Evolutionary conservation across 805 yeast species (phyloP).

Genomic region (Pichia exigua): DNA sequence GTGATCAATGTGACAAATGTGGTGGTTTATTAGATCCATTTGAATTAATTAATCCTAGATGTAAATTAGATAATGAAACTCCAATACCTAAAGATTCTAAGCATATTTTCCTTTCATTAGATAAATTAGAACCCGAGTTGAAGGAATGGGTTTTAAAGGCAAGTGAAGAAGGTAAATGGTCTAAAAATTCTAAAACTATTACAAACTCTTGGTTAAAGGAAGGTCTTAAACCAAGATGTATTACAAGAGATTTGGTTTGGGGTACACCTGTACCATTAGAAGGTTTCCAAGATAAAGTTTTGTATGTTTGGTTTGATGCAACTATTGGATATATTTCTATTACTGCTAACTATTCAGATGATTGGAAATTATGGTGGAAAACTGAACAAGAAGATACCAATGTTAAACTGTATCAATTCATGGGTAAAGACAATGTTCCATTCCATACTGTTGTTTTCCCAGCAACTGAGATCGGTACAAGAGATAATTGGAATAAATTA

Average conservation of each 20-base stretch:
- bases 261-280: slow-evolving; percentile 97
- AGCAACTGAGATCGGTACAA: slow-evolving; percentile 80
- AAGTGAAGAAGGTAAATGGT: slow-evolving; percentile 75
- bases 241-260: slow-evolving; percentile 96
- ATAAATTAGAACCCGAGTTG: slow-evolving; percentile 73
- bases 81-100: slow-evolving; percentile 79
- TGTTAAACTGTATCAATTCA: slow-evolving; percentile 86
- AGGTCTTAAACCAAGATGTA: slow-evolving; percentile 89
- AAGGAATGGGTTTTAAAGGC: slow-evolving; percentile 65
- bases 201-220: slow-evolving; percentile 91
- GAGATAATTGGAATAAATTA: slow-evolving; percentile 82
- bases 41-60: slow-evolving; percentile 89
- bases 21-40: slow-evolving; percentile 85
- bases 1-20: slow-evolving; percentile 98
- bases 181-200: slow-evolving; percentile 81
- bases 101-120: slow-evolving; percentile 77
- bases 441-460: slow-evolving; percentile 99
- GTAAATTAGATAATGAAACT: slow-evolving; percentile 80
- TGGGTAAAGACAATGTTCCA: slow-evolving; percentile 99
- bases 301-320: slow-evolving; percentile 99
- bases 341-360: slow-evolving; percentile 81
- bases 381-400: slow-evolving; percentile 64
- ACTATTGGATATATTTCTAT: slow-evolving; percentile 94
- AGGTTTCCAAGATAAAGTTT: slow-evolving; percentile 78
- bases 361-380: slow-evolving; percentile 89